Conservation (phyloP, 306 rosid species). For the Begonia fuchsioides region DNA sequence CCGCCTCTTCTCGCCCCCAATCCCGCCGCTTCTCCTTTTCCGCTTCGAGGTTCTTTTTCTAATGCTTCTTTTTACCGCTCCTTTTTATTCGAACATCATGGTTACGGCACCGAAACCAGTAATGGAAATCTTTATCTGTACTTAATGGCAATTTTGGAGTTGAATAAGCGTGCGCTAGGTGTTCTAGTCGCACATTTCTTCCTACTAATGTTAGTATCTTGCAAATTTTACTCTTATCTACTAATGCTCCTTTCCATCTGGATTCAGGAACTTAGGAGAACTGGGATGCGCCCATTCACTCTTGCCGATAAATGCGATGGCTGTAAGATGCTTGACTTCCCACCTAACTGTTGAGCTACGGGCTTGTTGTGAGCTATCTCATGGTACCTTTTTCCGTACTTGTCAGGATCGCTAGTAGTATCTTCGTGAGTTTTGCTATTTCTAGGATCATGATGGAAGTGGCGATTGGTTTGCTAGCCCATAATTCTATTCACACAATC, state of each 20-base stretch:
- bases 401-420: constrained; percentile 97
- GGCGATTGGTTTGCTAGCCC: neutral
- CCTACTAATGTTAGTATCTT: neutral
- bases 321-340: constrained; percentile 39
- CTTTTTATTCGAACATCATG: no score
- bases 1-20: constrained; percentile 58
- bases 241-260: neutral
- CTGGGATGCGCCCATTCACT: constrained; percentile 67
- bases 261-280: constrained; percentile 65
- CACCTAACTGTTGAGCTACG: constrained; percentile 38
- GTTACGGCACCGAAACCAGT: no score
- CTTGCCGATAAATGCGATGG: constrained; percentile 35
- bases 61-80: no score
- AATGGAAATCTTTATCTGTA: no score
- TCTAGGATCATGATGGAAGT: constrained; percentile 31
- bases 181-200: neutral
- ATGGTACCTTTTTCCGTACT: constrained; percentile 95
- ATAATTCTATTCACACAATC: no score
- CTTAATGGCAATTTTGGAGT: no score
- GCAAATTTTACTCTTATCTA: neutral
- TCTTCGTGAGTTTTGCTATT: constrained; percentile 92
- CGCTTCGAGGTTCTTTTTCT: constrained; percentile 37
- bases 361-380: constrained; percentile 76
- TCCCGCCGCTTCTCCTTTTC: constrained; percentile 60
- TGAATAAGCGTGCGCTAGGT: no score